phyloP scores from a whole-genome alignment of 257 asterid genomes.

The Primulina tabacum region DNA sequence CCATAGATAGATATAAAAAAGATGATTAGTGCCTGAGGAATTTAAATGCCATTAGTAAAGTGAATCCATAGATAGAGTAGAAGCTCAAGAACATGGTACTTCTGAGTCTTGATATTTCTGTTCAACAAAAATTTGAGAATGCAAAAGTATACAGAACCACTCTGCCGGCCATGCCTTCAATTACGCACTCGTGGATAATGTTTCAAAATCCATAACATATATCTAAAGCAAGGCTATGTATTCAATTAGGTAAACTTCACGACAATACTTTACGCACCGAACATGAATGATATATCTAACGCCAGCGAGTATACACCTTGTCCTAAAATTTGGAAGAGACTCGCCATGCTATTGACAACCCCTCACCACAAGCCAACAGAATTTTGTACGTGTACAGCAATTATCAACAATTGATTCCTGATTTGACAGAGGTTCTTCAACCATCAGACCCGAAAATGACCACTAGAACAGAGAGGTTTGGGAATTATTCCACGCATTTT shows the following conservation, averaged over 20 bases:
- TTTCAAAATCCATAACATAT: not conserved
- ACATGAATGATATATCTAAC: not conserved
- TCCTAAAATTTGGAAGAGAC: not conserved
- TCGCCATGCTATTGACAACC: not conserved
- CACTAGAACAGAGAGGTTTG: not conserved
- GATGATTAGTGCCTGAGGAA: conserved; percentile 10
- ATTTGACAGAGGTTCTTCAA: conserved; percentile 1
- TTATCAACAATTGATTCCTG: not conserved
- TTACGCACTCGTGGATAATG: not conserved
- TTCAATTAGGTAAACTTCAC: conserved; percentile 5
- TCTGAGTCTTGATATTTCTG: not conserved
- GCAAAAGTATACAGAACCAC: not conserved
- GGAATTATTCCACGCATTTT: not conserved
- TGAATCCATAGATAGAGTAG: not conserved
- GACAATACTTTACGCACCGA: not conserved
- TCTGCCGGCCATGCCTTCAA: conserved; percentile 1
- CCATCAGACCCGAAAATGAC: not conserved
- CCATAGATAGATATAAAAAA: not conserved
- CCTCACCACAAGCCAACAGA: not conserved
- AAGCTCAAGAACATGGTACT: not conserved
- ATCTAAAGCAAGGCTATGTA: not conserved
- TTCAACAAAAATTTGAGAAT: not conserved
- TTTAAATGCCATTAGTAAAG: not conserved
- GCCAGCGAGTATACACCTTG: not conserved
- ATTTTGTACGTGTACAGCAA: not conserved